Evolutionary conservation across 352 stramenopile genomes (phyloP).

Genomic region (Hyaloperonospora brassicae): DNA sequence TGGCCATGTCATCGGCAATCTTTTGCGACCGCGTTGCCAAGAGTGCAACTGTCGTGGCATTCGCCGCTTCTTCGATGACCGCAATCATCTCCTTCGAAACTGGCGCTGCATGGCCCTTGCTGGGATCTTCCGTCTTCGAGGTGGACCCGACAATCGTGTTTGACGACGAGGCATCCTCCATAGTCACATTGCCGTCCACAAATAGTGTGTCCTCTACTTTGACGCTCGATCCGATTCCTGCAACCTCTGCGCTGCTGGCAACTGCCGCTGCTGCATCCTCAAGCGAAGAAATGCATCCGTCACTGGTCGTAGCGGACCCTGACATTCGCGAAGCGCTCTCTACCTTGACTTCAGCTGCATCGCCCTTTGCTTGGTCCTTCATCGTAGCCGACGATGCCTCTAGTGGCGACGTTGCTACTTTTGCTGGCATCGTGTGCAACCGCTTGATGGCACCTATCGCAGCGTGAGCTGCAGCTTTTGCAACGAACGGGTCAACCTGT

Average conservation of each 20-base stretch:
- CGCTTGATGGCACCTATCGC: conserved; percentile 53
- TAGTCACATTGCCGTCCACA: conserved; percentile 39
- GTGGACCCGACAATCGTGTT: too few relatives aligned
- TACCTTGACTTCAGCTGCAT: conserved; percentile 13
- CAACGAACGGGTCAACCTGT: conserved; percentile 59
- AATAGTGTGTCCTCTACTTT: too few relatives aligned
- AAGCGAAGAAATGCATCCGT: conserved; percentile 17
- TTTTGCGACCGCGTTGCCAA: conserved; percentile 46
- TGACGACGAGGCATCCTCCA: conserved; percentile 24
- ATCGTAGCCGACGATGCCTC: too few relatives aligned
- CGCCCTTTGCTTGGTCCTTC: too few relatives aligned
- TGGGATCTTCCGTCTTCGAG: conserved; percentile 4
- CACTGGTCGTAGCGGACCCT: conserved; percentile 6
- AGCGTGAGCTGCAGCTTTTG: conserved; percentile 58
- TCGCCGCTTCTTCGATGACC: conserved; percentile 54
- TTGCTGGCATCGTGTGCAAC: conserved; percentile 44
- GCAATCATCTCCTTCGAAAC: conserved; percentile 50
- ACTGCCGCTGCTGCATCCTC: conserved; percentile 35
- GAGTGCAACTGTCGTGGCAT: too few relatives aligned
- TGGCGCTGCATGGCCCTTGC: conserved; percentile 1
- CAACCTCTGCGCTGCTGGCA: conserved; percentile 27
- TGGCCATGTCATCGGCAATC: conserved; percentile 36
- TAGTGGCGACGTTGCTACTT: not conserved
- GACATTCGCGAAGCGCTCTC: conserved; percentile 3
- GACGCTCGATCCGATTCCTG: conserved; percentile 34